Conservation (phyloP, 2,329 filamentous ascomycete species). For the Malbranchea cinnamomea region DNA sequence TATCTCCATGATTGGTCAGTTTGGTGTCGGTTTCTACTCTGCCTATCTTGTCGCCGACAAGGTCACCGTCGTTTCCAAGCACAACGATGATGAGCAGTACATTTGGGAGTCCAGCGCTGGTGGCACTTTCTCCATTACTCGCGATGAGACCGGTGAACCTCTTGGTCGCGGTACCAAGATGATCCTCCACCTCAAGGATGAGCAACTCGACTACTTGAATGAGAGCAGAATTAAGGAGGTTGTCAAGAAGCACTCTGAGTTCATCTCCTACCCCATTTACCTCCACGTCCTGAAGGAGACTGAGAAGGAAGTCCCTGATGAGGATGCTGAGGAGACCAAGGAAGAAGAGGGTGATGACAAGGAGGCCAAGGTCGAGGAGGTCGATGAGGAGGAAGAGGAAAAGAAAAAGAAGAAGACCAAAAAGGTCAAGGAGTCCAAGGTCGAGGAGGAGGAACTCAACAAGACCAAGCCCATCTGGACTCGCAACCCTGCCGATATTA, state of each 20-base stretch:
- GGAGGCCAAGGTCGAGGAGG: conserved; percentile 93
- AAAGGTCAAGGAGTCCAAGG: conserved; percentile 97
- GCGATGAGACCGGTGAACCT: conserved; percentile 80
- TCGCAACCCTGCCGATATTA: conserved; percentile 91
- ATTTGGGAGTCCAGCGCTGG: conserved; percentile 96
- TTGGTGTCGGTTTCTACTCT: conserved; percentile 99
- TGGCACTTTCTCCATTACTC: conserved; percentile 86
- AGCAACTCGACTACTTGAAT: conserved; percentile 96
- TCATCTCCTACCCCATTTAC: conserved; percentile 99
- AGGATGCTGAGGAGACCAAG: conserved; percentile 55
- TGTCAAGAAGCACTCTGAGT: conserved; percentile 99
- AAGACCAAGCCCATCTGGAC: conserved; percentile 99
- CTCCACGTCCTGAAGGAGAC: conserved; percentile 98
- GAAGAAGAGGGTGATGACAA: conserved; percentile 60
- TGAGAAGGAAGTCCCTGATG: conserved; percentile 95
- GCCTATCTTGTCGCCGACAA: conserved; percentile 98
- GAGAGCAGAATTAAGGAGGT: conserved; percentile 99
- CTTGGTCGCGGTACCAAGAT: conserved; percentile 95
- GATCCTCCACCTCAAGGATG: conserved; percentile 97
- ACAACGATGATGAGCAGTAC: conserved; percentile 99
- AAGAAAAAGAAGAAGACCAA: conserved; percentile 97
- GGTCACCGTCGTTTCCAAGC: conserved; percentile 90
- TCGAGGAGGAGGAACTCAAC: conserved; percentile 99
- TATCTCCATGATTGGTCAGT: conserved; percentile 99
- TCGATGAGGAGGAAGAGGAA: conserved; percentile 69